Percentiles rank a stretch among this genome's conserved stretches.
These are phyloP conservation scores for Penicillium alfredii DNA, from an alignment of 495 filamentous ascomycete genomes.

Conservation along the genomic window DNA sequence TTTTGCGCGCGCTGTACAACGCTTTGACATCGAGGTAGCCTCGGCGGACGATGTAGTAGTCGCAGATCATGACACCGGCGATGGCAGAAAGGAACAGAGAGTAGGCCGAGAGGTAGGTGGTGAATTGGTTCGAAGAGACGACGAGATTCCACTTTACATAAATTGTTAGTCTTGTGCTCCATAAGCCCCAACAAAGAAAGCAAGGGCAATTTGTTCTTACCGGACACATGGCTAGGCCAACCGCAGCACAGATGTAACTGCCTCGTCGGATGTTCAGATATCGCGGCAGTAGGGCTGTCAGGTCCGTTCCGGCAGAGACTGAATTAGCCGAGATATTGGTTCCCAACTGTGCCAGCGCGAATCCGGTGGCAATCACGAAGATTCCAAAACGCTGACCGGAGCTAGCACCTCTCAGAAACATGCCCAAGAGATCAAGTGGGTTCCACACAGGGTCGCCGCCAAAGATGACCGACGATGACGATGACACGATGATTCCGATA, in stretches of 20 bases:
- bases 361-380: constrained; percentile 78
- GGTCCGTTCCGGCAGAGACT: constrained; percentile 82
- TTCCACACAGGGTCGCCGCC: constrained; percentile 75
- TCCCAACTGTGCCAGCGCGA: constrained; percentile 80
- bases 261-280: constrained; percentile 87
- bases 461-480: constrained; percentile 74
- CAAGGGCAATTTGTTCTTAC: too few species aligned
- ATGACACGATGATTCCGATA: constrained; percentile 91
- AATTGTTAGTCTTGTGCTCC: constrained; percentile 7
- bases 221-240: constrained; percentile 86
- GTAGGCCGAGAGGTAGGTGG: constrained; percentile 90
- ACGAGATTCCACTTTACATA: constrained; percentile 64
- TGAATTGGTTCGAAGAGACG: constrained; percentile 75
- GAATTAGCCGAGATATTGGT: constrained; percentile 94
- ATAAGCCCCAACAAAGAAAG: too few species aligned
- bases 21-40: constrained; percentile 76
- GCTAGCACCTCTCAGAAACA: constrained; percentile 69
- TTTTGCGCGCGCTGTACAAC: constrained; percentile 66
- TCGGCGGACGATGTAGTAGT: constrained; percentile 84
- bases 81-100: constrained; percentile 94
- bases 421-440: constrained; percentile 67
- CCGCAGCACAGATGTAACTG: constrained; percentile 77
- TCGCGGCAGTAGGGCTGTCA: constrained; percentile 83
- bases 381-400: constrained; percentile 78
- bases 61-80: constrained; percentile 80